Evolutionary conservation across 257 asterid genomes (phyloP).

Genomic region (Plantago ovata): DNA sequence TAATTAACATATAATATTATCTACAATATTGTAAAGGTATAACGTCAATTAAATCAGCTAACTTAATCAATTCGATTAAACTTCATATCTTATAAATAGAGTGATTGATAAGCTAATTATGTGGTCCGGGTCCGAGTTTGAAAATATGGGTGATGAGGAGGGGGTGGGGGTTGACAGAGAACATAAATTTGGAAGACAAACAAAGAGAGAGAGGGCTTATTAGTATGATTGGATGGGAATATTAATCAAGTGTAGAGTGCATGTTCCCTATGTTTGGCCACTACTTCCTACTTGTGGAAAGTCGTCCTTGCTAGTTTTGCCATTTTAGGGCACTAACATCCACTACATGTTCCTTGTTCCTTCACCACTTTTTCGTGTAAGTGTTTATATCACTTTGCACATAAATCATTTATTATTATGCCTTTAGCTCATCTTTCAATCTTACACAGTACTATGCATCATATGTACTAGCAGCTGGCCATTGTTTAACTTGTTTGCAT

Average conservation of each 20-base stretch:
- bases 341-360: conserved; percentile 55
- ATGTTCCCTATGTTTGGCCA: conserved; percentile 61
- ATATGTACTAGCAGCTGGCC: too few relatives aligned
- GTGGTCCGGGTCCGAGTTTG: too few relatives aligned
- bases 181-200: conserved; percentile 35
- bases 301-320: conserved; percentile 51
- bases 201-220: too few relatives aligned
- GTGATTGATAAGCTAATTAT: neutral
- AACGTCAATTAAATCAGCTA: too few relatives aligned
- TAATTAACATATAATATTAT: too few relatives aligned
- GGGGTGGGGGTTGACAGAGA: conserved; percentile 12
- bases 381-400: conserved; percentile 30
- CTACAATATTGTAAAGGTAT: too few relatives aligned
- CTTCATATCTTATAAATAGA: neutral
- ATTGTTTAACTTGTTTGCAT: too few relatives aligned
- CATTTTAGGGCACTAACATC: conserved; percentile 42
- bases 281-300: conserved; percentile 42
- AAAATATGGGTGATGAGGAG: neutral
- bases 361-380: conserved; percentile 40
- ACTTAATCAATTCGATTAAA: neutral
- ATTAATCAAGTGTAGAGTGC: conserved; percentile 37
- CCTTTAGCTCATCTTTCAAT: too few relatives aligned
- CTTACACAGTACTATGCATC: too few relatives aligned
- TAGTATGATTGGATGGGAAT: conserved; percentile 45
- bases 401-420: neutral